Conservation (phyloP, 2,329 filamentous ascomycete species). For the Beauveria brongniartii region DNA sequence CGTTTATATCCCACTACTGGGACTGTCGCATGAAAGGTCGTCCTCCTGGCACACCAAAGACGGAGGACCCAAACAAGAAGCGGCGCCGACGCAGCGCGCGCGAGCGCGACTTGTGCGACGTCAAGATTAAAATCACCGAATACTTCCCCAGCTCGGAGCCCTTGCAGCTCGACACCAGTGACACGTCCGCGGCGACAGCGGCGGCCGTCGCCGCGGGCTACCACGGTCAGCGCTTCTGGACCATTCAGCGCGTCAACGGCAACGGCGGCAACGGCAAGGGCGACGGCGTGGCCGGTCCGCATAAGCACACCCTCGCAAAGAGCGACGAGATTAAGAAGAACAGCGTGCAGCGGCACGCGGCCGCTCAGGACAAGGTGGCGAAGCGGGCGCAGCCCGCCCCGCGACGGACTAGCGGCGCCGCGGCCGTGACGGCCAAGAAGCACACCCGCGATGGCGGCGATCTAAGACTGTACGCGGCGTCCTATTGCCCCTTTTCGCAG, state of each 20-base stretch:
- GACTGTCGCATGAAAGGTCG: slow-evolving; percentile 76
- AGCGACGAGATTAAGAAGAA: slow-evolving; percentile 79
- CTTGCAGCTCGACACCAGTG: slow-evolving; percentile 22
- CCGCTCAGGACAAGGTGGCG: slow-evolving; percentile 56
- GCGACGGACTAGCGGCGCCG: slow-evolving; percentile 64
- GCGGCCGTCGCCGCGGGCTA: slow-evolving; percentile 29
- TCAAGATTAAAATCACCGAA: slow-evolving; percentile 81
- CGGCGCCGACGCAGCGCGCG: slow-evolving; percentile 70
- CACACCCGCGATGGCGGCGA: slow-evolving; percentile 64
- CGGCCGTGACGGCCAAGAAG: slow-evolving; percentile 58
- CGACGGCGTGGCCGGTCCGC: slow-evolving; percentile 61
- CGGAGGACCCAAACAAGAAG: slow-evolving; percentile 72
- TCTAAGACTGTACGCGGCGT: slow-evolving; percentile 72
- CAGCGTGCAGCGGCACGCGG: slow-evolving; percentile 58
- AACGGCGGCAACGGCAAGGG: slow-evolving; percentile 66
- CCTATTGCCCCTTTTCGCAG: slow-evolving; percentile 83
- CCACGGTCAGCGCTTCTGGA: slow-evolving; percentile 54
- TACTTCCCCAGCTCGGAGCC: slow-evolving; percentile 50
- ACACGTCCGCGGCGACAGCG: slow-evolving; percentile 11
- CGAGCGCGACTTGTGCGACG: slow-evolving; percentile 72
- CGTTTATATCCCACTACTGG: slow-evolving; percentile 79
- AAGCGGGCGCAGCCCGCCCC: slow-evolving; percentile 61
- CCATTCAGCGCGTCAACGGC: slow-evolving; percentile 69
- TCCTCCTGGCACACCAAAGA: slow-evolving; percentile 71
- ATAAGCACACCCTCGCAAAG: slow-evolving; percentile 64